These are phyloP conservation scores for Clonostachys byssicola DNA, from an alignment of 2,329 filamentous ascomycete species.

Conservation along the genomic window DNA sequence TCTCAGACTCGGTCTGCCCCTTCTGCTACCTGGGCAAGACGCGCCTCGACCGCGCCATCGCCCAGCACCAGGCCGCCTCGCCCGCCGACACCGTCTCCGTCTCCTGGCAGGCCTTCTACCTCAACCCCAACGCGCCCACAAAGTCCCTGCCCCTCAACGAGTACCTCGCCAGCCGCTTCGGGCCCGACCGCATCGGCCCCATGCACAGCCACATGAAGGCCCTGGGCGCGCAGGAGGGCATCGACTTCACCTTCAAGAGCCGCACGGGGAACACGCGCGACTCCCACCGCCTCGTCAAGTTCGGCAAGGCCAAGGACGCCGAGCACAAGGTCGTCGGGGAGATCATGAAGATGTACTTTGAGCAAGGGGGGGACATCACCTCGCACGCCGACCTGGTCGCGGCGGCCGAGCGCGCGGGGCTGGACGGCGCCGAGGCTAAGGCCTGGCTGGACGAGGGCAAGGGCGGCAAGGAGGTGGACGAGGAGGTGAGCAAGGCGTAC, in stretches of 20 bases:
- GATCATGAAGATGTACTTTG: constrained; percentile 64
- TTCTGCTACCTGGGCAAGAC: constrained; percentile 78
- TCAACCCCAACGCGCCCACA: constrained; percentile 60
- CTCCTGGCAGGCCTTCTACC: constrained; percentile 76
- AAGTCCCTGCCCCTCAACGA: constrained; percentile 36
- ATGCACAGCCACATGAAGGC: constrained; percentile 53
- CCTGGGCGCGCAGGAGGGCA: constrained; percentile 61
- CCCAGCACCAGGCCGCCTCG: constrained; percentile 59
- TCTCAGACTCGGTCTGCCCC: constrained; percentile 80
- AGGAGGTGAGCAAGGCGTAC: constrained; percentile 47
- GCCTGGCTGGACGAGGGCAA: constrained; percentile 48
- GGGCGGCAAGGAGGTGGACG: constrained; percentile 54
- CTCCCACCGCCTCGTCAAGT: constrained; percentile 71
- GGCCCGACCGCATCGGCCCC: constrained; percentile 48
- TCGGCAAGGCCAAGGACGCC: constrained; percentile 46
- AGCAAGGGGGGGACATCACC: constrained; percentile 61
- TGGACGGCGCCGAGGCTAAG: constrained; percentile 46
- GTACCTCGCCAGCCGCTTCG: constrained; percentile 62
- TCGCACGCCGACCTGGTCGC: constrained; percentile 44
- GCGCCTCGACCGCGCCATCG: constrained; percentile 69
- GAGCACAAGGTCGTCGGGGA: constrained; percentile 59
- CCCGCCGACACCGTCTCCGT: constrained; percentile 65
- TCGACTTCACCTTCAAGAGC: constrained; percentile 69
- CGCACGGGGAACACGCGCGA: constrained; percentile 74
- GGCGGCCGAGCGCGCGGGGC: constrained; percentile 48